Evolutionary conservation across 1,139 yeast genomes (phyloP).

Genomic region (Yamadazyma blattariae): DNA sequence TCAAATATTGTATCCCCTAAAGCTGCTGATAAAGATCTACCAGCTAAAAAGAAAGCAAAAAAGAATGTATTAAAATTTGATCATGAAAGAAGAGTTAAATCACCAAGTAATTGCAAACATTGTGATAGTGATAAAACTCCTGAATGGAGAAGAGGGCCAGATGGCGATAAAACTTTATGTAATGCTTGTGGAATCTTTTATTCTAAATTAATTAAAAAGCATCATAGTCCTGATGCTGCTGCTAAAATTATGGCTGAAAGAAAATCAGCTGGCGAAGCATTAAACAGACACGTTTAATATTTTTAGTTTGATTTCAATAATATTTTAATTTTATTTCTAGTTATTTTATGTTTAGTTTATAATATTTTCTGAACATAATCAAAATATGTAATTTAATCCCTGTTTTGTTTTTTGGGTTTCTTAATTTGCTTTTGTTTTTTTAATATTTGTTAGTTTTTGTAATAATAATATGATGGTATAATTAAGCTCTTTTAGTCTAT

Average conservation of each 20-base stretch:
- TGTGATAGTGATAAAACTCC: slow-evolving; percentile 36
- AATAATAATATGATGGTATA: too few relatives aligned
- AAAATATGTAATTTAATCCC: too few relatives aligned
- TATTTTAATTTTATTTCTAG: too few relatives aligned
- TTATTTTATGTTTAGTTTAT: too few relatives aligned
- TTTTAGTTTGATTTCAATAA: too few relatives aligned
- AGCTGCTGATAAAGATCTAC: not conserved
- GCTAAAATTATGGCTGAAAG: slow-evolving; percentile 27
- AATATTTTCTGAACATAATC: too few relatives aligned
- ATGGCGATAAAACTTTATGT: slow-evolving; percentile 41
- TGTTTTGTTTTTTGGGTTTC: too few relatives aligned
- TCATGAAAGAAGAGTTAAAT: not conserved
- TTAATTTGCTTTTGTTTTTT: too few relatives aligned
- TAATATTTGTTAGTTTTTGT: too few relatives aligned
- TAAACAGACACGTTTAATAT: slow-evolving; percentile 14
- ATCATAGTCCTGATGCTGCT: slow-evolving; percentile 22
- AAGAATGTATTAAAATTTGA: not conserved
- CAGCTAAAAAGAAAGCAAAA: not conserved
- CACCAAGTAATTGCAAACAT: slow-evolving; percentile 20
- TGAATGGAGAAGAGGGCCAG: slow-evolving; percentile 48
- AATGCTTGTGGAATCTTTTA: slow-evolving; percentile 47
- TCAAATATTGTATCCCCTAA: not conserved
- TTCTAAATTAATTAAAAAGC: slow-evolving; percentile 27
- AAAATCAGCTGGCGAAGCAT: slow-evolving; percentile 17
- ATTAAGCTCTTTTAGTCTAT: too few relatives aligned